These are phyloP conservation scores for Leptodermis oblonga DNA, from an alignment of 257 asterid species.

Conservation along the genomic window DNA sequence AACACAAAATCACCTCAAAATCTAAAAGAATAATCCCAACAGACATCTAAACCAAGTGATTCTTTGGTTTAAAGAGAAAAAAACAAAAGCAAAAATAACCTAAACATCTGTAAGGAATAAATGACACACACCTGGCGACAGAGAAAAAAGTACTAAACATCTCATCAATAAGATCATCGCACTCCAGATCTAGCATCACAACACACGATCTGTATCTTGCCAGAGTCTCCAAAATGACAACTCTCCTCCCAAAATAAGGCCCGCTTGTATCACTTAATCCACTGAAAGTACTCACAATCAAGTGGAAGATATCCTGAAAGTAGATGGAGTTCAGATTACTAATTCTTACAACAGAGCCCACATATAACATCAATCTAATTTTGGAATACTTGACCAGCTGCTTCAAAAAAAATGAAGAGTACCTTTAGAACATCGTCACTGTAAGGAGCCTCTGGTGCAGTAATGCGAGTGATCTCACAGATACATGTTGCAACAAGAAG, in stretches of 20 bases:
- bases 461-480: conserved; percentile 94
- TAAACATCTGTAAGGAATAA: neutral
- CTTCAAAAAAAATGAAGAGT: conserved; percentile 6
- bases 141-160: conserved; percentile 76
- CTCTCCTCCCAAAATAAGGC: conserved; percentile 88
- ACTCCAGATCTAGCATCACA: conserved; percentile 98
- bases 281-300: conserved; percentile 85
- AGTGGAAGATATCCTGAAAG: conserved; percentile 81
- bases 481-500: conserved; percentile 92
- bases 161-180: conserved; percentile 84
- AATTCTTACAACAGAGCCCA: conserved; percentile 17
- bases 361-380: neutral
- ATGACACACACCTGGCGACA: conserved; percentile 62
- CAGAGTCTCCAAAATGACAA: conserved; percentile 84
- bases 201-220: conserved; percentile 96
- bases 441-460: conserved; percentile 97
- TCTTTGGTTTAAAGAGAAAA: neutral
- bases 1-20: neutral
- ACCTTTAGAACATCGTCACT: conserved; percentile 86
- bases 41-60: neutral
- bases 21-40: neutral
- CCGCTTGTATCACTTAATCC: conserved; percentile 73
- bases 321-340: conserved; percentile 24
- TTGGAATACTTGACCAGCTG: neutral
- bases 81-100: neutral